Evolutionary conservation across 2,329 filamentous ascomycete genomes (phyloP), one percentile per base, ranked within the genome.

Genomic region (Harringtonia aguacate): DNA sequence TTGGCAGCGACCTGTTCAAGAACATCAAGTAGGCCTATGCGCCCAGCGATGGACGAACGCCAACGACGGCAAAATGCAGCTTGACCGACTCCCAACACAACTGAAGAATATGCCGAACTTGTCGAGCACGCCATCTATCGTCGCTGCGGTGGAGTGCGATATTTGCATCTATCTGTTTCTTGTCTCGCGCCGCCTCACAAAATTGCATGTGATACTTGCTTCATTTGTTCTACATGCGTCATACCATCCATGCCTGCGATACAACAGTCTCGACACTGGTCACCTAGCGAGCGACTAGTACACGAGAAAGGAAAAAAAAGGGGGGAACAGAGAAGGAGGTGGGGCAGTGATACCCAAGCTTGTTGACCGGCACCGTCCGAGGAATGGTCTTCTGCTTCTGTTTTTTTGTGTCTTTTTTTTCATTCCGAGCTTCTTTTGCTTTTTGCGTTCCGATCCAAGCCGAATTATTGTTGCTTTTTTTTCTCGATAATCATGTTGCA

Each of bases 1-100:
- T 74, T 28, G 72, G 72, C 41, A 59, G 61, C 46, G 73, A 78
- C 48, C 60, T 79, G 29, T 79, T 79, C 58, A 77, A 76, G 55
- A 66, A 72, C 49, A 78, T 79, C 57, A 75, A 75, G 55, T 77
- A 44, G 39, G n/a, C 21, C 13, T 31, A n/a, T 8, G 13, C n/a
- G n/a, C n/a, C n/a, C n/a, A n/a, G n/a, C n/a, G n/a, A n/a, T 13
- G 27, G 28, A 33, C 30, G 15, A n/a, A 5, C 30, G 13, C 30
- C 12, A 7, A 10, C 24, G 24, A 27, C 24, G 10, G 24, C 24
- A 27, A 27, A 7, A 7, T 7, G 7, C 6, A 27, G 10, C 24
- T 27, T 27, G 24, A 27, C 24, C 24, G 24, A 10, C 24, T 27
- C 24, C 24, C 7, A 27, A 27, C 6, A 27, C 6, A 10, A 27